These are phyloP conservation scores for Colletotrichum sidae DNA, from an alignment of 2,329 filamentous ascomycete genomes.

Conservation along the genomic window DNA sequence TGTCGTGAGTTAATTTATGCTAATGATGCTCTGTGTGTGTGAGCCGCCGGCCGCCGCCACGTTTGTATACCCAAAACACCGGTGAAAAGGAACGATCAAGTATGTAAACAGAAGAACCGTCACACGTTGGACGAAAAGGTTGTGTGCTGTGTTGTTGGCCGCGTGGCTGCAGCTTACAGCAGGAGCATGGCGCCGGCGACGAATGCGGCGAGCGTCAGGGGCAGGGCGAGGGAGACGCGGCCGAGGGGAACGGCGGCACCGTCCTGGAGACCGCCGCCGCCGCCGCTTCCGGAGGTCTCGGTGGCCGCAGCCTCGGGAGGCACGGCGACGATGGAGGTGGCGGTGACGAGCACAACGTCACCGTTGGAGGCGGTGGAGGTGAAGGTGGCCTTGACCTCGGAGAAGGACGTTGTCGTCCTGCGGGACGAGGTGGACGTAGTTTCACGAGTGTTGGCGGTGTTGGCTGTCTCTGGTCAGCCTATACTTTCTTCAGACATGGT, in stretches of 20 bases:
- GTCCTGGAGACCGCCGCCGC: slow-evolving; percentile 50
- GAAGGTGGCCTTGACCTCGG: slow-evolving; percentile 51
- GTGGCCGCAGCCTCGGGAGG: slow-evolving; percentile 49
- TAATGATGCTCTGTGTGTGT: slow-evolving; percentile 32
- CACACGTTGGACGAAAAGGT: neutral
- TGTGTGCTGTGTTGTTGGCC: neutral
- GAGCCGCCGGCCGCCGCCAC: slow-evolving; percentile 13
- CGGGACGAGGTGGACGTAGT: slow-evolving; percentile 44
- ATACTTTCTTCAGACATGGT: neutral
- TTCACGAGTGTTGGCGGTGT: slow-evolving; percentile 39
- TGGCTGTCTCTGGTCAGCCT: slow-evolving; percentile 30
- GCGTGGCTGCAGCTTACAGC: slow-evolving; percentile 14
- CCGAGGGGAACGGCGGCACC: slow-evolving; percentile 43
- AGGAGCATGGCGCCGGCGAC: slow-evolving; percentile 40
- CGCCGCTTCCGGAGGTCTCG: slow-evolving; percentile 35
- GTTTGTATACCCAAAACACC: slow-evolving; percentile 17
- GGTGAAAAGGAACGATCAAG: slow-evolving; percentile 22
- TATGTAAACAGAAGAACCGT: slow-evolving; percentile 26
- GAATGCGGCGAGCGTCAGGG: slow-evolving; percentile 42
- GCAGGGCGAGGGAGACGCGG: slow-evolving; percentile 34
- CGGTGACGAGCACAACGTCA: slow-evolving; percentile 57
- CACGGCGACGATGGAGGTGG: slow-evolving; percentile 62
- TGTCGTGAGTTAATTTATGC: slow-evolving; percentile 36
- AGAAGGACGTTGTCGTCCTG: slow-evolving; percentile 49
- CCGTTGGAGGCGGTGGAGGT: slow-evolving; percentile 61